Base-by-base conservation (phyloP, 495 filamentous ascomycete species). In the Collariella sp. region DNA sequence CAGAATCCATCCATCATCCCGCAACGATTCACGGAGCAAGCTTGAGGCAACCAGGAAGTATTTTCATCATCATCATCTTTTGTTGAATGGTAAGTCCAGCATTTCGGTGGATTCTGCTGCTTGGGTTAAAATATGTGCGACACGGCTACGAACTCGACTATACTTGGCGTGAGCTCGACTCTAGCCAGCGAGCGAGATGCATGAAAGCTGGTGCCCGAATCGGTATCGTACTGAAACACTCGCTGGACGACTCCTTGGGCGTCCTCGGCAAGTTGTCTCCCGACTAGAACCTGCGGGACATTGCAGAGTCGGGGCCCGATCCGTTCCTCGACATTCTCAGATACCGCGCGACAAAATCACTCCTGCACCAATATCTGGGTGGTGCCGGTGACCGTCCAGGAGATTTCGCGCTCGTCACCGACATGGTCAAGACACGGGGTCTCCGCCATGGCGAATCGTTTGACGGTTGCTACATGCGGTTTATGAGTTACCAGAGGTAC, bases 221-320 rank as follows among this genome's bases (percentile, higher is more conserved):
- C 1, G 59, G 59, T 44, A 18, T 33, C 9, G 55, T 66, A 12
- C 54, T 65, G 34, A 47, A 54, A 40, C 44, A 64, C 46, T 29
- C 53, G 1, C 1, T 16, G 3, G 64, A 68, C 38, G 0, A 0
- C 7, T 58, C 67, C 5, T 11, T 68, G 24, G 69, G 63, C 2
- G 58, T 61, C 18, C 45, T 67, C 46, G 22, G 10, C 36, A 50
- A 29, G 7, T 18, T 41, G 15, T 29, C 67, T 0, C 69, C 69
- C 0, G 74, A 74, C 47, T 68, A 61, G 59, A 74, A 75, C 44
- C 52, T 74, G 22, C 63, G 53, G 1, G 69, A 75, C 38, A 51
- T 74, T 20, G 50, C 67, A 1, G 46, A 55, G 1, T 40, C 66
- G 0, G 58, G 45, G 11, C 63, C 70, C 1, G 65, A 72, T 22